Evolutionary conservation across 306 rosid species (phyloP), one percentile per base, ranked within the genome.

Genomic region (Boehmeria nivea): DNA sequence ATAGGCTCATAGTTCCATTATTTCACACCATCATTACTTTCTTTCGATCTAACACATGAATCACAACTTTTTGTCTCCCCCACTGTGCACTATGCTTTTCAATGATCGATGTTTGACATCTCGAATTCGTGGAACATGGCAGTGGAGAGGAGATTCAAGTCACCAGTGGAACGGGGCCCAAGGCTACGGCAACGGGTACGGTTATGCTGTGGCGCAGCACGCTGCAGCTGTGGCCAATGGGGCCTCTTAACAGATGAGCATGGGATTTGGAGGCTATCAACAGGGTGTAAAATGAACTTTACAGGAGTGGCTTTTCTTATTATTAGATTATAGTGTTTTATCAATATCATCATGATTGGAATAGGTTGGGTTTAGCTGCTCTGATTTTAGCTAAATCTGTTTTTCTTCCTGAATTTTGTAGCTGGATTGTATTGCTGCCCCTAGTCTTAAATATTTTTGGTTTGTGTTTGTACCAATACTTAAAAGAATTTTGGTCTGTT

Each of bases 131-230:
- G 66, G 52, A 46, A 60, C n/a, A n/a, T n/a, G n/a, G 65, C 94
- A 89, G 97, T 86, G 97, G 97, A 83, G 95, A 63, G 38, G 58
- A 19, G 95, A 86, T 72, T 72, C 85, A 37, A 53, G 58, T 51
- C 69, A 78, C 75, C 84, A 74, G 63, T 78, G 84, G 84, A 74
- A 75, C 61, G 97, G 94, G 59, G 64, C 69, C 12, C 87, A 80
- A 53, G 76, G 80, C 1, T 69, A 78, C 60, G 95, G 94, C 61
- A n/a, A n/a, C n/a, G 78, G 78, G 28, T 71, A 89, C 25, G 90
- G 90, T 19, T 76, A 63, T 67, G 80, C 76, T 31, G 79, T 45
- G 42, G 72, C 72, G 53, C 94, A 80, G 78, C 80, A 83, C 54
- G 63, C 81, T 59, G 78, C 84, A 47, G 79, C 93, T 49, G 78